Percentiles rank a stretch among this genome's conserved stretches.
Conservation (phyloP, 495 filamentous ascomycete genomes). For the Trichoderma parareesei region DNA sequence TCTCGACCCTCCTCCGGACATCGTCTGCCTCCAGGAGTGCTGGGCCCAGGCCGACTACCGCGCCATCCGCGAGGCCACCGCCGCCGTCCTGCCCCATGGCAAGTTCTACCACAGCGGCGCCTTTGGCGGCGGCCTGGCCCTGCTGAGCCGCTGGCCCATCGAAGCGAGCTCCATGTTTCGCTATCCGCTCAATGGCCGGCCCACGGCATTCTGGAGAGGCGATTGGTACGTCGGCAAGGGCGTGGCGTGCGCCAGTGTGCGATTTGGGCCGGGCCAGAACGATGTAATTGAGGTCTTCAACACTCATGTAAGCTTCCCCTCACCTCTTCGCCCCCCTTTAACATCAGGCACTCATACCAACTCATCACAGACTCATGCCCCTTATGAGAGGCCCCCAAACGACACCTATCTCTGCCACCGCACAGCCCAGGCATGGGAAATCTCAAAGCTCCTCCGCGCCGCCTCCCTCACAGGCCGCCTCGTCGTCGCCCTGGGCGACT, state of each 20-base stretch:
- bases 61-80: conserved; percentile 66
- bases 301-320: conserved; percentile 54
- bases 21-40: conserved; percentile 92
- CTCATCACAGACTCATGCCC: conserved; percentile 64
- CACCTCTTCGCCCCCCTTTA: neutral
- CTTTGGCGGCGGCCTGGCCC: conserved; percentile 83
- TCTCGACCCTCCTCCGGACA: conserved; percentile 61
- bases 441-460: conserved; percentile 79
- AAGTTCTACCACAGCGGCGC: conserved; percentile 91
- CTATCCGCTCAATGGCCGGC: conserved; percentile 91
- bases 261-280: conserved; percentile 55
- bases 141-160: conserved; percentile 95
- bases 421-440: conserved; percentile 94
- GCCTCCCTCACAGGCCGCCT: conserved; percentile 80
- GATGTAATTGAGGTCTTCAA: conserved; percentile 89
- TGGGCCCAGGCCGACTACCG: conserved; percentile 89
- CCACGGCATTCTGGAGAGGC: conserved; percentile 85
- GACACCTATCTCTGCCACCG: conserved; percentile 88
- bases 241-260: conserved; percentile 75
- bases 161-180: conserved; percentile 77
- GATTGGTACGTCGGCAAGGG: conserved; percentile 96
- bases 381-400: conserved; percentile 69
- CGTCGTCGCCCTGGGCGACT: conserved; percentile 80
- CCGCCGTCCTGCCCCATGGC: conserved; percentile 74
- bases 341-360: neutral